Base-by-base conservation (phyloP, 2,329 filamentous ascomycete species). In the Pseudogymnoascus sp. region DNA sequence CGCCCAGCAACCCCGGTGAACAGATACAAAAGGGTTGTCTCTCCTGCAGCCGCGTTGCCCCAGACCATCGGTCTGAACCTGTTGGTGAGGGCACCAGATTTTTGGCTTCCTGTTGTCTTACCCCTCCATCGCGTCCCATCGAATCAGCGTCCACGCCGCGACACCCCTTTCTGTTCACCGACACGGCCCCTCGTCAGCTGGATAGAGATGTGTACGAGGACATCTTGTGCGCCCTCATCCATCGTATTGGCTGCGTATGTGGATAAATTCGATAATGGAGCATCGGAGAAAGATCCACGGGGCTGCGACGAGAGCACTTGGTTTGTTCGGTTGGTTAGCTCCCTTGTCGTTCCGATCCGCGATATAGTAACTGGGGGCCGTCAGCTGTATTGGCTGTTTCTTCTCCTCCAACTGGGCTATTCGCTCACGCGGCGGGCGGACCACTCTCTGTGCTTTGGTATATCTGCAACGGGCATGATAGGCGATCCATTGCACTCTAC, bases 101-200 rank as follows among this genome's bases (percentile, higher is more conserved):
- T 26, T 54, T 15, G 44, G 9, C 44, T 13, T 15, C n/a, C 8
- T 33, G n/a, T 17, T 13, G 44, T 54, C 26, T 26, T 8, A 33
- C 44, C 15, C 44, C 26, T n/a, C 8, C 7, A 54, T 50, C 44
- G 26, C 3, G 24, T 17, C 26, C 44, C 24, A 4, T 15, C 44
- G 26, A 54, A 54, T 54, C 44, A 54, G 44, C 26, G 44, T 15
- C 26, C 26, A 31, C 11, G 4, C 2, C 44, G n/a, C 44, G 31
- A 17, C 44, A 54, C n/a, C 44, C 44, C n/a, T 26, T 54, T 54
- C 44, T n/a, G 11, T 15, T 54, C 44, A 54, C 44, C 44, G 44
- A 54, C 44, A 15, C 44, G n/a, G 44, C 26, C 31, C 26, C n/a
- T 15, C 44, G 44, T 54, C 26, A 54, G 13, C 44, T 33, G 44